Evolutionary conservation across 2,329 filamentous ascomycete species (phyloP).

Genomic region (Penicillium crustosum): DNA sequence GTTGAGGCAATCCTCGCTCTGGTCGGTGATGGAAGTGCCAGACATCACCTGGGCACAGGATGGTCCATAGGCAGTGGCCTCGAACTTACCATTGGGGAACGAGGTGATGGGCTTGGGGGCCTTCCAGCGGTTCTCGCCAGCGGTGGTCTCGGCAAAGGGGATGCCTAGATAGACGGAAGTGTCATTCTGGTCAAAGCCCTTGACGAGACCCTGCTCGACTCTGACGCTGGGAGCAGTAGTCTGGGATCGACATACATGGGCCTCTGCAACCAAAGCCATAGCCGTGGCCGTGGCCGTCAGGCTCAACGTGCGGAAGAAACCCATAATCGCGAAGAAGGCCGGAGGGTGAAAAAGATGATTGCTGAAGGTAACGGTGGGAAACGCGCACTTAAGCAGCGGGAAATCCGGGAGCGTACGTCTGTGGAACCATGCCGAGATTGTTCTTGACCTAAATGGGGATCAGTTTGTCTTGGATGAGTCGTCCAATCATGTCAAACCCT

Average conservation of each 20-base stretch:
- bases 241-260: neutral
- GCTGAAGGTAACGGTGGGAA: neutral
- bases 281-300: neutral
- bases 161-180: neutral
- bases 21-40: neutral
- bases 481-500: neutral
- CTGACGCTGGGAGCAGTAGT: neutral
- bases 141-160: neutral
- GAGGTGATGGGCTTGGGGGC: neutral
- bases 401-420: neutral
- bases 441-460: neutral
- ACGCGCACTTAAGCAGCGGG: neutral
- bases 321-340: neutral
- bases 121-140: neutral
- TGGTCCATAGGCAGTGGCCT: neutral
- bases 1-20: neutral
- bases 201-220: neutral
- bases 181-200: neutral
- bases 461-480: neutral
- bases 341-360: neutral
- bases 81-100: neutral
- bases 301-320: neutral
- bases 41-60: neutral
- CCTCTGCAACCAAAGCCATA: neutral
- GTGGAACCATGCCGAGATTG: neutral